Evolutionary conservation across 176 grass and related monocot species (phyloP), one percentile per base, ranked within the genome.

Genomic region (Musa acuminata): DNA sequence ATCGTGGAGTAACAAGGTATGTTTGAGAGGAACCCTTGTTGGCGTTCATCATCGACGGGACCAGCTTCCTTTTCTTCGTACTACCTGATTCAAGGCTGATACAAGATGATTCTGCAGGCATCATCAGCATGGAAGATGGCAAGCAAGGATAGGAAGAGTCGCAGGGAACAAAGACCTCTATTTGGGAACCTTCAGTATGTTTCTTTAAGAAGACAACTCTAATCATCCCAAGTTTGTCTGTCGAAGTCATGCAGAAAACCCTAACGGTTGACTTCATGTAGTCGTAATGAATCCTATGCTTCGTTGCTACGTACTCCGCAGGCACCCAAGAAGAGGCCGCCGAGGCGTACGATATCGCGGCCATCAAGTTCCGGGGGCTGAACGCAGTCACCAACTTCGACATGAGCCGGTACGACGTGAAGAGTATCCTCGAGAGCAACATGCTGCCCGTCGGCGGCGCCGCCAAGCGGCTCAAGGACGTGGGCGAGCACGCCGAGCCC

Each of bases 131-230:
- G 90, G 90, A 53, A 89, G 90, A 74, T 93, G 90, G 90, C 90
- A 93, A 83, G 90, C 90, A 79, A 82, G 90, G 59, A 93, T 93
- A 51, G 90, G 90, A 12, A 84, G 90, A 84, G 90, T 93, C 22
- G 90, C 90, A 80, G 90, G 90, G 63, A 93, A 93, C 84, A 93
- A 93, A 75, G 90, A 93, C 65, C 90, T 93, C 54, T 93, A 93
- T 67, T 73, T 93, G 77, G 90, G 90, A 67, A 93, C 90, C 23
- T 93, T 93, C 66, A 87, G 90, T 93, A 81, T 83, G 90, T 75
- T 53, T 43, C 49, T 27, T 12, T 69, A 29, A 64, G 35, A 43
- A 43, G 35, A 5, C 35, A 43, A 43, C 35, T 43, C 35, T 43
- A 43, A 43, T 43, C 35, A 0, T 43, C 29, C 29, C 35, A 43